Conservation (phyloP, 805 yeast genomes). For the Wickerhamomyces mucosus region DNA sequence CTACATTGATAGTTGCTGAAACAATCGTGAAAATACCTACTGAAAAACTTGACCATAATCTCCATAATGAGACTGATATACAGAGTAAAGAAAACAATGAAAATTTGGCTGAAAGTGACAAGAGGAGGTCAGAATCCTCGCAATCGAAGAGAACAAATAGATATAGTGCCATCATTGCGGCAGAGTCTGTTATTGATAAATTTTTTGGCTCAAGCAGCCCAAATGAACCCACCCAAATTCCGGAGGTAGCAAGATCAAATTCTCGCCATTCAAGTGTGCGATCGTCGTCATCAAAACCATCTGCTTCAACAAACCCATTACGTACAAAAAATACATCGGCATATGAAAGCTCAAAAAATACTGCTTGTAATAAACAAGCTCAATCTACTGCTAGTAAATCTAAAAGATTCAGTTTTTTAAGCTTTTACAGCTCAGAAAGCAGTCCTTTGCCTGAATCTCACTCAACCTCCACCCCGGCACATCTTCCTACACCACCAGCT, state of each 20-base stretch:
- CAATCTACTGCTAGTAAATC: conserved; percentile 11
- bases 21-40: not conserved
- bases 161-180: conserved; percentile 21
- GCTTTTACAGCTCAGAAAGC: conserved; percentile 22
- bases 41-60: not conserved
- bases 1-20: conserved; percentile 6
- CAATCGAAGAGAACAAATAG: conserved; percentile 14
- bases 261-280: conserved; percentile 9
- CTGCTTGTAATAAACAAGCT: conserved; percentile 6
- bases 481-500: conserved; percentile 1
- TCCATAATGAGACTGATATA: too few species aligned
- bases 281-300: conserved; percentile 10
- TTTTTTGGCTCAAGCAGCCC: conserved; percentile 13
- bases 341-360: conserved; percentile 6
- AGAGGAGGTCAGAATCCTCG: not conserved
- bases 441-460: conserved; percentile 9
- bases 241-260: not conserved
- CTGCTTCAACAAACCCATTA: too few species aligned
- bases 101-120: not conserved
- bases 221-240: not conserved
- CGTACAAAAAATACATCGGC: conserved; percentile 6
- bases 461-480: conserved; percentile 6
- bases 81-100: too few species aligned
- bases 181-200: conserved; percentile 20
- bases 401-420: conserved; percentile 33